Evolutionary conservation across 2,329 filamentous ascomycete species (phyloP).

Genomic region (Fusarium compactum): DNA sequence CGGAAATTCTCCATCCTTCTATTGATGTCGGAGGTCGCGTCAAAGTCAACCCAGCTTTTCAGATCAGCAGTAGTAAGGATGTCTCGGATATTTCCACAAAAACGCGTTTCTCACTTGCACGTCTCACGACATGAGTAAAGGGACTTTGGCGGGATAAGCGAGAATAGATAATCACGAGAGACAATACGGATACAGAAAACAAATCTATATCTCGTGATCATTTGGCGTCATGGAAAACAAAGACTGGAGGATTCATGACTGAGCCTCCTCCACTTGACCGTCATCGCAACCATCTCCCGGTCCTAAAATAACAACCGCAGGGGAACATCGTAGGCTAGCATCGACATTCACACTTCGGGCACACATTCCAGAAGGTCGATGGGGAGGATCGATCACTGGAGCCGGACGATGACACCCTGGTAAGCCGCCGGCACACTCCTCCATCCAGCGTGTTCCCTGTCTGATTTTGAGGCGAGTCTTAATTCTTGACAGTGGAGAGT

Average conservation of each 20-base stretch:
- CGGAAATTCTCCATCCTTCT: neutral
- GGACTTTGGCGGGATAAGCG: slow-evolving; percentile 7
- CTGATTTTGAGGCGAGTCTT: slow-evolving; percentile 9
- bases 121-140: slow-evolving; percentile 10
- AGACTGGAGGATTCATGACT: neutral
- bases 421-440: slow-evolving; percentile 16
- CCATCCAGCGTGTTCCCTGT: slow-evolving; percentile 1
- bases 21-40: neutral
- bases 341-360: slow-evolving; percentile 26
- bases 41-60: neutral
- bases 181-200: neutral
- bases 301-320: slow-evolving; percentile 37
- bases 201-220: neutral
- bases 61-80: slow-evolving; percentile 33
- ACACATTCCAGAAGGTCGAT: slow-evolving; percentile 44
- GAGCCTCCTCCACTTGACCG: slow-evolving; percentile 10
- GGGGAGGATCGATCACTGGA: slow-evolving; percentile 34
- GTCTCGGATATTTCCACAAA: slow-evolving; percentile 37
- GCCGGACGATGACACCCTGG: slow-evolving; percentile 23
- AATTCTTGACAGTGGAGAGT: slow-evolving; percentile 24
- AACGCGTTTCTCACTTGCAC: slow-evolving; percentile 3
- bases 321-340: slow-evolving; percentile 31
- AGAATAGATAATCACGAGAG: slow-evolving; percentile 10
- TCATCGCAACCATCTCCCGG: slow-evolving; percentile 14
- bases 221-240: neutral